Conservation (phyloP, 2,329 filamentous ascomycete species). For the Clarireedia homoeocarpa region DNA sequence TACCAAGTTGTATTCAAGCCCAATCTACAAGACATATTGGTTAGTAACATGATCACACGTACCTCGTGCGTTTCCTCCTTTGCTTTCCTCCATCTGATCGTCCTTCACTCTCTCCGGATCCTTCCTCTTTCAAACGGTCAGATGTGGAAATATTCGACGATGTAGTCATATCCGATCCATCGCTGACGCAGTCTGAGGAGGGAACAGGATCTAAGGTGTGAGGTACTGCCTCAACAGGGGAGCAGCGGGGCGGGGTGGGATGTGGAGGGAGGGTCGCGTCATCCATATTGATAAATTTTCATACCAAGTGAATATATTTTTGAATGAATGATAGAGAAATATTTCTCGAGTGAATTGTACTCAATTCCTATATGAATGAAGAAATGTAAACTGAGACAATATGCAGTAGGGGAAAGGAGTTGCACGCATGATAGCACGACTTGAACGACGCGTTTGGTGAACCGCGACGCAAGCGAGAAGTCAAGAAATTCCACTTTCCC, state of each 20-base stretch:
- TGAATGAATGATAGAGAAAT: background rate
- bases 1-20: background rate
- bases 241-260: constrained; percentile 22
- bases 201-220: constrained; percentile 9
- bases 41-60: constrained; percentile 28
- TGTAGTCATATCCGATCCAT: constrained; percentile 15
- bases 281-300: constrained; percentile 20
- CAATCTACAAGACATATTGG: background rate
- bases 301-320: background rate
- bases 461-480: constrained; percentile 10
- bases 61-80: constrained; percentile 58
- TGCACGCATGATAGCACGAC: background rate
- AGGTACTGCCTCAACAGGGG: constrained; percentile 4
- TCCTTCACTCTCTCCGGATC: constrained; percentile 16
- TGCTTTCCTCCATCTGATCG: constrained; percentile 31
- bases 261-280: constrained; percentile 26
- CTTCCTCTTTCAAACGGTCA: constrained; percentile 19
- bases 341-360: background rate
- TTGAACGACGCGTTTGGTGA: constrained; percentile 9
- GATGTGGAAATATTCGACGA: constrained; percentile 14
- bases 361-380: background rate
- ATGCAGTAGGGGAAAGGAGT: background rate
- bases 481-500: constrained; percentile 4
- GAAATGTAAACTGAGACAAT: background rate
- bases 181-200: constrained; percentile 15